These are phyloP conservation scores for Pythium vanterpoolii DNA, from an alignment of 352 stramenopile species.

Conservation along the genomic window DNA sequence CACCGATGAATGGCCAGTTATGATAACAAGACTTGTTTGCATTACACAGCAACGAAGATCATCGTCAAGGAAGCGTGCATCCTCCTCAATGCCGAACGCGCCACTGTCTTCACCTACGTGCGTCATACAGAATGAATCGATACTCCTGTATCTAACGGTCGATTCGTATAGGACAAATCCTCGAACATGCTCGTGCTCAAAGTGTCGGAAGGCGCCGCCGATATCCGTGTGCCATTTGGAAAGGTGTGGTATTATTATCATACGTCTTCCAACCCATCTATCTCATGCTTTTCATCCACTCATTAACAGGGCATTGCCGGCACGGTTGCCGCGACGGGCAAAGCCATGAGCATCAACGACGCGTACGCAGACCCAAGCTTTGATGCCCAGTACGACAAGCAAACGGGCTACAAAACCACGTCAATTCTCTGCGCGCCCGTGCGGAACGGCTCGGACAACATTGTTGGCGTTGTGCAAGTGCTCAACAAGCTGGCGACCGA, in stretches of 20 bases:
- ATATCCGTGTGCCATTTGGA: slow-evolving; percentile 82
- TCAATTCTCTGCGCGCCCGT: slow-evolving; percentile 92
- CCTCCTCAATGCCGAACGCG: slow-evolving; percentile 86
- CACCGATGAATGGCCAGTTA: background rate
- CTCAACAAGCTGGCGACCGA: slow-evolving; percentile 82
- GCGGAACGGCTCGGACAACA: slow-evolving; percentile 65
- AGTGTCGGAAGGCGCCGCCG: slow-evolving; percentile 79
- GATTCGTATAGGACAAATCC: slow-evolving; percentile 47
- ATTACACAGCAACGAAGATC: slow-evolving; percentile 55
- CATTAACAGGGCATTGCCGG: slow-evolving; percentile 83
- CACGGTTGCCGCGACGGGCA: slow-evolving; percentile 73
- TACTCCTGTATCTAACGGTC: background rate
- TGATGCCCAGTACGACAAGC: slow-evolving; percentile 88
- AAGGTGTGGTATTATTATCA: slow-evolving; percentile 32
- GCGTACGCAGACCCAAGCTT: slow-evolving; percentile 93
- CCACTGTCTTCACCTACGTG: slow-evolving; percentile 89
- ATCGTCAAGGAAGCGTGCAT: slow-evolving; percentile 87
- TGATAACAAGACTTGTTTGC: background rate
- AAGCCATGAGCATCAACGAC: slow-evolving; percentile 88
- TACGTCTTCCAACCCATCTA: background rate
- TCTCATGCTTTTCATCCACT: background rate
- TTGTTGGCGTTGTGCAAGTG: slow-evolving; percentile 88
- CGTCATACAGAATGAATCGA: background rate
- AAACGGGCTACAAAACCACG: slow-evolving; percentile 90
- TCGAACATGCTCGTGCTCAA: slow-evolving; percentile 82